These are phyloP conservation scores for Ogataea thermomethanolica DNA, from an alignment of 805 yeast genomes.

Conservation along the genomic window DNA sequence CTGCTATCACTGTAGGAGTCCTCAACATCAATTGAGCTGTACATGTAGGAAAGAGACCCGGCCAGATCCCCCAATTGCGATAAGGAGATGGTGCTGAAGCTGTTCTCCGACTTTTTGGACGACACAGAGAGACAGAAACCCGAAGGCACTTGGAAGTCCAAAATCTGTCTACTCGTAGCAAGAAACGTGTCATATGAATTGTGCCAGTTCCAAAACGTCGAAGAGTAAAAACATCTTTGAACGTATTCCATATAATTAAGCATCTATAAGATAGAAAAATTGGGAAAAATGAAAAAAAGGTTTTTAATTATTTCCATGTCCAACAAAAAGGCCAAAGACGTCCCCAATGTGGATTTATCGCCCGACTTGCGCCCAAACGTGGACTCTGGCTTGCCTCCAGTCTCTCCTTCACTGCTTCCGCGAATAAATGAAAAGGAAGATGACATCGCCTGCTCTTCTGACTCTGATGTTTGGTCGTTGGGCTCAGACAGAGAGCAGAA, in stretches of 20 bases:
- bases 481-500: constrained; percentile 18
- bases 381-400: constrained; percentile 26
- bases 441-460: constrained; percentile 32
- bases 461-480: constrained; percentile 31
- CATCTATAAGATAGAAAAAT: constrained; percentile 40
- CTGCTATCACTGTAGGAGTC: constrained; percentile 47
- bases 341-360: constrained; percentile 13
- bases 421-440: constrained; percentile 28
- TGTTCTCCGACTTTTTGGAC: constrained; percentile 62
- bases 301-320: constrained; percentile 1
- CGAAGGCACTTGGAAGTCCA: constrained; percentile 70
- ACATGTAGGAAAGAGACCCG: constrained; percentile 82
- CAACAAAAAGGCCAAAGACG: constrained; percentile 3
- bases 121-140: constrained; percentile 66
- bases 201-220: constrained; percentile 77
- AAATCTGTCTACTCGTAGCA: constrained; percentile 63
- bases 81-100: constrained; percentile 71
- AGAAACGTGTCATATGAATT: constrained; percentile 73
- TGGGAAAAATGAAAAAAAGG: constrained; percentile 2
- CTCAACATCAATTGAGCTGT: constrained; percentile 57
- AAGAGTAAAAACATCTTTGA: constrained; percentile 61
- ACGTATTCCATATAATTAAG: constrained; percentile 84
- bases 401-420: constrained; percentile 29
- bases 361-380: constrained; percentile 17
- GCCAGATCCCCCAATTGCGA: constrained; percentile 61